Evolutionary conservation across 106 monocot species (phyloP).

Genomic region (Dioscorea alata): DNA sequence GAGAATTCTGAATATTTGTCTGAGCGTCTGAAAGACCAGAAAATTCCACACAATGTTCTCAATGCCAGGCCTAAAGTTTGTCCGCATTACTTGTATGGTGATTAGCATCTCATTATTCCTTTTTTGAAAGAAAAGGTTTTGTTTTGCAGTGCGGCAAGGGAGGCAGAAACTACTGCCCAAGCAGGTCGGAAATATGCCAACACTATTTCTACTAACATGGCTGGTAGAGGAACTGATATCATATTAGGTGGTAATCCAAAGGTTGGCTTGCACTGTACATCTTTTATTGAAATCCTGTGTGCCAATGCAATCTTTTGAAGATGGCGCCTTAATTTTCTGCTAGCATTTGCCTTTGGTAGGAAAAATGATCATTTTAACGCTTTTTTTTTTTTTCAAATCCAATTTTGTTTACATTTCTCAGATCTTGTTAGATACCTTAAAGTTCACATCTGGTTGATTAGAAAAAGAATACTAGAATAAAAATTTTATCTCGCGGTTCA

Average conservation of each 20-base stretch:
- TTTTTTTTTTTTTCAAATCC: constrained; percentile 3
- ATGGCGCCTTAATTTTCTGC: no score
- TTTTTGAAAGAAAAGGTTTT: not conserved
- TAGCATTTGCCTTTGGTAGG: no score
- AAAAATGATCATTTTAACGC: no score
- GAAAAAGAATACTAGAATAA: no score
- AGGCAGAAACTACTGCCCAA: constrained; percentile 97
- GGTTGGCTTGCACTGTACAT: constrained; percentile 20
- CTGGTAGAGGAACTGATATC: constrained; percentile 99
- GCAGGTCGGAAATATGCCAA: constrained; percentile 92
- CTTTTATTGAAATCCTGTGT: no score
- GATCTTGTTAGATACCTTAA: no score
- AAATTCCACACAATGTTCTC: constrained; percentile 95
- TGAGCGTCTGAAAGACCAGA: constrained; percentile 56
- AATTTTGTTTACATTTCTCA: no score
- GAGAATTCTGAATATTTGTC: constrained; percentile 97
- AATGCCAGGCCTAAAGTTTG: constrained; percentile 96
- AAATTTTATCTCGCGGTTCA: no score
- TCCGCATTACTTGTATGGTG: not conserved
- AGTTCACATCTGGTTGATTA: no score
- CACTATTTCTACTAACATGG: constrained; percentile 99
- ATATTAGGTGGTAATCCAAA: constrained; percentile 97
- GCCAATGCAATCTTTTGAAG: no score
- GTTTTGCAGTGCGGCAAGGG: constrained; percentile 84
- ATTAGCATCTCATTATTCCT: not conserved